Evolutionary conservation across 2,329 filamentous ascomycete species (phyloP).

Genomic region (Stachybotrys echinatus): DNA sequence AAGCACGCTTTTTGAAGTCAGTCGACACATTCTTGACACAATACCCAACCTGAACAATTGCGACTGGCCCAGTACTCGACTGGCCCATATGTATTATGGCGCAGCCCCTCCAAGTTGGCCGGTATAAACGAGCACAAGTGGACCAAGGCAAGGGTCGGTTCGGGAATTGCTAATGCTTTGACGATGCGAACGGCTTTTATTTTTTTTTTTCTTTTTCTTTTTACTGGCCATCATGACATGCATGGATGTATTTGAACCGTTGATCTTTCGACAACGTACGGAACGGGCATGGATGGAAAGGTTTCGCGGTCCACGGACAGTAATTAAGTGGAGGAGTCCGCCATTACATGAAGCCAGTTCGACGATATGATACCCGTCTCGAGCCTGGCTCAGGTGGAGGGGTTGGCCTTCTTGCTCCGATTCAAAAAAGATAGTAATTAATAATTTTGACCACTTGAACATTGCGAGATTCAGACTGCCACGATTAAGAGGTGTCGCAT

Average conservation of each 20-base stretch:
- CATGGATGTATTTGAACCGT: conserved; percentile 23
- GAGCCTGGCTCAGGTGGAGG: conserved; percentile 14
- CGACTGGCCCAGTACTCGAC: too few relatives aligned
- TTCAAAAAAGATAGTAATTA: conserved; percentile 22
- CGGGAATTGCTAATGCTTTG: conserved; percentile 10
- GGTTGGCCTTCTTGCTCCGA: conserved; percentile 23
- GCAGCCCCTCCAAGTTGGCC: background rate
- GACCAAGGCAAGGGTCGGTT: background rate
- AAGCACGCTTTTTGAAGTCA: too few relatives aligned
- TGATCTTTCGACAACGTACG: conserved; percentile 9
- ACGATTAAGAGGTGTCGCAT: too few relatives aligned
- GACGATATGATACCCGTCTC: conserved; percentile 18
- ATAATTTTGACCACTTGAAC: conserved; percentile 10
- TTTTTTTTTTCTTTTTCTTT: background rate
- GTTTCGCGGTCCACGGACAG: conserved; percentile 16
- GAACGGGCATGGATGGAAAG: conserved; percentile 21
- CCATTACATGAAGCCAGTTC: conserved; percentile 1
- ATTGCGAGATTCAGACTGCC: conserved; percentile 14
- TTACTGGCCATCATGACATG: background rate
- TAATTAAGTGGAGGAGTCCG: background rate
- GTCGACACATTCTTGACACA: too few relatives aligned
- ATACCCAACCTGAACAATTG: too few relatives aligned
- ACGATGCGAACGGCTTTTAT: conserved; percentile 9
- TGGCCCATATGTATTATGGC: too few relatives aligned
- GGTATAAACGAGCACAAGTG: background rate